These are phyloP conservation scores for Glycine soja DNA, from an alignment of 306 rosid species.

Conservation along the genomic window DNA sequence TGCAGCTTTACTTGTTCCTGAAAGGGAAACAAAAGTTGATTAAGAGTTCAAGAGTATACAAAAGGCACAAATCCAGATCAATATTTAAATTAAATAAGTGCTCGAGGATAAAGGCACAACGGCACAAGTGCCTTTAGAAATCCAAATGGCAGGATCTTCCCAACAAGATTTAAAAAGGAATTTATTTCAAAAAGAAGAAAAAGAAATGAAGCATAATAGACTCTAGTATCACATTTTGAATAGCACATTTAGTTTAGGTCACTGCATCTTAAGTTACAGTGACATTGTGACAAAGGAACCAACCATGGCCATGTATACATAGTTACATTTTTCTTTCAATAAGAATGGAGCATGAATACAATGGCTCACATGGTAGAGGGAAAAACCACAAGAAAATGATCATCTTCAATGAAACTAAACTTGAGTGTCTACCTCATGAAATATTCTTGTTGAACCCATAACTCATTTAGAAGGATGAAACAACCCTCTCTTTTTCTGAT, in stretches of 20 bases:
- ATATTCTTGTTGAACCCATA: slow-evolving; percentile 7
- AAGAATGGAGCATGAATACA: neutral
- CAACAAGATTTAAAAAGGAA: neutral
- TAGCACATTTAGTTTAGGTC: slow-evolving; percentile 8
- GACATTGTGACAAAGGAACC: slow-evolving; percentile 13
- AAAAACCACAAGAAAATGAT: neutral
- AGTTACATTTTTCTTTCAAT: neutral
- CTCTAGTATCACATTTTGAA: neutral
- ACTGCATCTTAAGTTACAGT: neutral
- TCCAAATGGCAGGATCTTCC: slow-evolving; percentile 22
- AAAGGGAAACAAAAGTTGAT: slow-evolving; percentile 14
- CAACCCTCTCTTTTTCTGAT: slow-evolving; percentile 8
- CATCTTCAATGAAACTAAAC: neutral
- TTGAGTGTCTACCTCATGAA: neutral
- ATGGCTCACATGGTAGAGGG: neutral
- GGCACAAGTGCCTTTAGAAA: neutral
- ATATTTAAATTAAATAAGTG: too few species aligned
- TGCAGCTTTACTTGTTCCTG: slow-evolving; percentile 92
- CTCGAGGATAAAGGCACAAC: neutral
- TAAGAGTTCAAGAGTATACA: neutral
- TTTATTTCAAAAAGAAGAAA: neutral
- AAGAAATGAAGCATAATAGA: neutral
- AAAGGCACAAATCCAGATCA: too few species aligned
- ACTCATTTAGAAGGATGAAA: slow-evolving; percentile 9
- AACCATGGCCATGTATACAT: slow-evolving; percentile 10